phyloP scores from a whole-genome alignment of 345 rosid genomes.

The Mercurialis annua region DNA sequence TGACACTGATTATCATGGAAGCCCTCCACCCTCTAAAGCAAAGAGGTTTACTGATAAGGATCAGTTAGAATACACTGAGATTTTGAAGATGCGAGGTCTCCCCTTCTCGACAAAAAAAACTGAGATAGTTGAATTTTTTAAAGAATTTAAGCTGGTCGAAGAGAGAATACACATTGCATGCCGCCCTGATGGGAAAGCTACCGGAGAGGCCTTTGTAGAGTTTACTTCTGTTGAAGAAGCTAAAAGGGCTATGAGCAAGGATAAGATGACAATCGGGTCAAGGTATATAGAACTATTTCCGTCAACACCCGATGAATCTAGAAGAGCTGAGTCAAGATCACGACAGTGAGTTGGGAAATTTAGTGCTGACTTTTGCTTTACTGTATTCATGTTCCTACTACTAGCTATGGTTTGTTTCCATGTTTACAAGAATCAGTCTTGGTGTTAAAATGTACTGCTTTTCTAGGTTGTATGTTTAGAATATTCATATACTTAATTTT shows the following conservation, averaged over 20 bases:
- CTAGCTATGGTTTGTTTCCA: background rate
- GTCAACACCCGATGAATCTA: slow-evolving; percentile 73
- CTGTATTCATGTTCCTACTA: background rate
- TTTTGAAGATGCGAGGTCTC: slow-evolving; percentile 87
- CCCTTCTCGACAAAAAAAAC: slow-evolving; percentile 74
- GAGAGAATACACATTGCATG: slow-evolving; percentile 72
- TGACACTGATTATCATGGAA: slow-evolving; percentile 61
- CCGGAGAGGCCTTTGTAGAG: slow-evolving; percentile 89
- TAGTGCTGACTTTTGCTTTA: background rate
- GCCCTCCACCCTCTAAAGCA: slow-evolving; percentile 65
- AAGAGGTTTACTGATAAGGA: slow-evolving; percentile 69
- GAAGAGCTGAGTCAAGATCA: slow-evolving; percentile 87
- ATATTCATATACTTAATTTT: background rate
- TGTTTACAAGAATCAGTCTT: background rate
- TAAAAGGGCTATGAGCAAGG: slow-evolving; percentile 76
- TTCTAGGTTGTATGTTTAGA: background rate
- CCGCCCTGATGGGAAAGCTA: slow-evolving; percentile 91
- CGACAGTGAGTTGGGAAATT: slow-evolving; percentile 50
- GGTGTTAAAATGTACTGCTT: background rate
- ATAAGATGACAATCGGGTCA: slow-evolving; percentile 84
- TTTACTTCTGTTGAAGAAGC: slow-evolving; percentile 77
- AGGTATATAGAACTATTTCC: slow-evolving; percentile 91
- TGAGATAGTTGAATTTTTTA: slow-evolving; percentile 66
- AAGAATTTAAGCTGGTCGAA: slow-evolving; percentile 53
- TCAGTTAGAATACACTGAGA: slow-evolving; percentile 71